Evolutionary conservation across 164 flowering plant species (phyloP).

Genomic region (Amborella trichopoda): DNA sequence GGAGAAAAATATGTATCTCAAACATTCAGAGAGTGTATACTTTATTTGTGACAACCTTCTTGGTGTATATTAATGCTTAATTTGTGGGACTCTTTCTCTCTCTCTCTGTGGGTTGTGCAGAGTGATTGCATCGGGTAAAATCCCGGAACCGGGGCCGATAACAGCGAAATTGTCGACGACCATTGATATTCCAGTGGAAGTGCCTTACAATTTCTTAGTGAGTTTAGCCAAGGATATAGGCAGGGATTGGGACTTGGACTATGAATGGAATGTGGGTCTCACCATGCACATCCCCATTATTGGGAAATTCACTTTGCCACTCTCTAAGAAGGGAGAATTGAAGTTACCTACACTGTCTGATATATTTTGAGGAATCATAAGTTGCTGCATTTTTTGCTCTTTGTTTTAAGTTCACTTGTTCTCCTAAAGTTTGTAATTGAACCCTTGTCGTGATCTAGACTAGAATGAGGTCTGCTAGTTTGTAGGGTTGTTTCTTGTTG

Average conservation of each 20-base stretch:
- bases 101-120: conserved; percentile 10
- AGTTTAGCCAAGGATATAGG: conserved; percentile 49
- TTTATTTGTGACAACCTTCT: no score
- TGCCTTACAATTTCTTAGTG: conserved; percentile 30
- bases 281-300: conserved; percentile 46
- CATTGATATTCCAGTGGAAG: conserved; percentile 36
- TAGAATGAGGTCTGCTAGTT: no score
- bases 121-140: conserved; percentile 43
- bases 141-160: conserved; percentile 65
- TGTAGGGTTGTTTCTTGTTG: no score
- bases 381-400: no score
- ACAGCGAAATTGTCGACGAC: conserved; percentile 26
- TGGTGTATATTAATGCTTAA: no score
- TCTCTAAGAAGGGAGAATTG: conserved; percentile 47
- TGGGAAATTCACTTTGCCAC: conserved; percentile 51
- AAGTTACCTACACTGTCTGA: conserved; percentile 61
- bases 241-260: conserved; percentile 68
- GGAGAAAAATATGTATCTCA: no score
- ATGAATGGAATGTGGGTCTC: conserved; percentile 29
- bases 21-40: no score
- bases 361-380: no score
- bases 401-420: no score
- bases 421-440: no score
- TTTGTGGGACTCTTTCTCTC: not conserved
- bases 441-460: no score